Conservation (phyloP, 2,329 filamentous ascomycete genomes). For the Ophiostoma novo-ulmi region DNA sequence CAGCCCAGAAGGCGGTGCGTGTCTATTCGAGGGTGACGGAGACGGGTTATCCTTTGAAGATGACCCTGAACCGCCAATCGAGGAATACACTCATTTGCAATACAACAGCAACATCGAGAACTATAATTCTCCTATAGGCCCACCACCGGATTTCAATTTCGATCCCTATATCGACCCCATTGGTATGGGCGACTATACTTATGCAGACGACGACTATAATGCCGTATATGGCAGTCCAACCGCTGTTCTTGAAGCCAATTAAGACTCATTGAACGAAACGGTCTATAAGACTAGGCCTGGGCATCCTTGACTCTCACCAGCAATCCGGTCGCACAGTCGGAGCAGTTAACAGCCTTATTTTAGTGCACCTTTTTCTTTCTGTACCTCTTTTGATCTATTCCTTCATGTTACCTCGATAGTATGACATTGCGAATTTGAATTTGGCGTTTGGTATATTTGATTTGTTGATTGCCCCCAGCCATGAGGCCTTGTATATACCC, state of each 20-base stretch:
- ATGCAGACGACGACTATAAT: neutral
- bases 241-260: neutral
- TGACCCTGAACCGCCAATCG: neutral
- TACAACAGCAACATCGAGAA: neutral
- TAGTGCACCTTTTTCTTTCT: neutral
- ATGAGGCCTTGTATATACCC: no score
- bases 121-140: neutral
- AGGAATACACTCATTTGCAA: neutral
- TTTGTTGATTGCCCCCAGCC: no score
- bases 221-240: neutral
- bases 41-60: neutral
- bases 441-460: no score
- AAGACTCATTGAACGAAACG: no score
- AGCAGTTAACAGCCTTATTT: neutral
- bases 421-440: neutral
- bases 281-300: no score
- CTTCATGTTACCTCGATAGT: neutral
- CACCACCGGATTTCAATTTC: neutral
- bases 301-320: neutral
- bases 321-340: neutral
- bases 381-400: neutral
- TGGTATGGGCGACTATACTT: neutral
- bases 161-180: neutral
- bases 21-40: neutral
- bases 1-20: no score